Base-by-base conservation (phyloP, 768 basidiomycete genomes). In the Hygrophorus pudorinus region DNA sequence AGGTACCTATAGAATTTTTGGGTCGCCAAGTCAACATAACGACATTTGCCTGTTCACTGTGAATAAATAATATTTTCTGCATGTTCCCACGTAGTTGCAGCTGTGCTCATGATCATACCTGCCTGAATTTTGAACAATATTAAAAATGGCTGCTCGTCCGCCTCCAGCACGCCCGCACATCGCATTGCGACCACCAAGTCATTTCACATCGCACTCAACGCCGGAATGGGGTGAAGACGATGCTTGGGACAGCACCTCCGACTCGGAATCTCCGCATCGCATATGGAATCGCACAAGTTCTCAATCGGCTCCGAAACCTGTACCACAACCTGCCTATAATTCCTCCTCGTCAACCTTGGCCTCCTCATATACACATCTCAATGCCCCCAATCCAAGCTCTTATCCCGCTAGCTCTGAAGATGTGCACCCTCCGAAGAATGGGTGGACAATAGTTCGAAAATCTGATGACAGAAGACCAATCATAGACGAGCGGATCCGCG, bases 221-320 rank as follows among this genome's bases (percentile, higher is more conserved):
- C 47, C 67, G 29, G 83, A 86, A 42, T 83, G 84, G 81, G 82
- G 66, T n/a, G 85, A 87, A 58, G 86, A 89, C 56, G 86, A 90
- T 58, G 85, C 77, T 37, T 90, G 86, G 86, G 86, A 89, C 64
- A 83, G 80, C 53, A 71, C 74, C 41, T 88, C 85, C 13, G 86
- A 89, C 64, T 79, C 79, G 37, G 85, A 85, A 61, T 79, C 75
- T 43, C 75, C 74, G 45, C 73, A 69, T 52, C 75, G 70, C 46
- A 71, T 72, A n/a, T 66, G 72, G 27, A 52, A 59, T 17, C 45
- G 51, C 32, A 45, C 56, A 12, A 51, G 59, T 7, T 49, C 58
- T 4, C 52, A 63, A 27, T 53, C 58, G 33, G 64, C 72, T 14
- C 76, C 83, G 11, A 77, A 68, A 49, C 72, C 72, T 33, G 76